phyloP scores from a whole-genome alignment of 139 green algal species.

The Picochlorum sp. region DNA sequence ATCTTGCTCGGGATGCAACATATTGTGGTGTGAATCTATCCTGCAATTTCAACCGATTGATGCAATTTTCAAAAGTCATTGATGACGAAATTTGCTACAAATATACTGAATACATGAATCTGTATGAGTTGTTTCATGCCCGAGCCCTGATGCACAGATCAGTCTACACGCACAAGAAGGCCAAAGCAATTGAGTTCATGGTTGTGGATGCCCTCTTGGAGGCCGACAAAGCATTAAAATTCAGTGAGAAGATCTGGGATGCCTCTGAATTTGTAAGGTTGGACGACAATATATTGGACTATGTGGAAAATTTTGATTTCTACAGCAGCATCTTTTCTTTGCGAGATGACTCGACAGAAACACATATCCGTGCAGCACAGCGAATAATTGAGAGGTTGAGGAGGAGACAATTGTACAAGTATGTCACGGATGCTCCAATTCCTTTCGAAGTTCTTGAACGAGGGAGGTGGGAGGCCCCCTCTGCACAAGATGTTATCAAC shows the following conservation, averaged over 20 bases:
- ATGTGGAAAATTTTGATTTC: constrained; percentile 29
- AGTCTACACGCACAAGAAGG: constrained; percentile 77
- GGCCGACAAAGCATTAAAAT: constrained; percentile 46
- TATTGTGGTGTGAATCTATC: constrained; percentile 46
- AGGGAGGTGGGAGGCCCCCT: constrained; percentile 9
- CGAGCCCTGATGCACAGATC: constrained; percentile 58
- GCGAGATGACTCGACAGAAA: neutral
- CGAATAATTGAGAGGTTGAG: constrained; percentile 46
- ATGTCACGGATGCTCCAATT: constrained; percentile 40
- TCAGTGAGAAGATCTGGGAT: constrained; percentile 33
- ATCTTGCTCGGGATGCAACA: constrained; percentile 53
- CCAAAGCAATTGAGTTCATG: constrained; percentile 77
- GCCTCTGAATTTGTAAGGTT: constrained; percentile 48
- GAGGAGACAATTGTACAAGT: constrained; percentile 63
- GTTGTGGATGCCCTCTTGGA: constrained; percentile 67
- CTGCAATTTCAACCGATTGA: constrained; percentile 51
- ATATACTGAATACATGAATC: constrained; percentile 63
- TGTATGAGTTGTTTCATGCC: constrained; percentile 64
- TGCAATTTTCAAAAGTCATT: constrained; percentile 57
- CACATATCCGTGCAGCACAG: constrained; percentile 28
- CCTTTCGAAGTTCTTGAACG: constrained; percentile 11
- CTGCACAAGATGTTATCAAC: constrained; percentile 28
- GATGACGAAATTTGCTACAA: constrained; percentile 75
- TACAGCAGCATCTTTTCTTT: neutral
- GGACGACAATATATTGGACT: constrained; percentile 59